Evolutionary conservation across 2,329 filamentous ascomycete species (phyloP).

Genomic region (Colletotrichum melonis): DNA sequence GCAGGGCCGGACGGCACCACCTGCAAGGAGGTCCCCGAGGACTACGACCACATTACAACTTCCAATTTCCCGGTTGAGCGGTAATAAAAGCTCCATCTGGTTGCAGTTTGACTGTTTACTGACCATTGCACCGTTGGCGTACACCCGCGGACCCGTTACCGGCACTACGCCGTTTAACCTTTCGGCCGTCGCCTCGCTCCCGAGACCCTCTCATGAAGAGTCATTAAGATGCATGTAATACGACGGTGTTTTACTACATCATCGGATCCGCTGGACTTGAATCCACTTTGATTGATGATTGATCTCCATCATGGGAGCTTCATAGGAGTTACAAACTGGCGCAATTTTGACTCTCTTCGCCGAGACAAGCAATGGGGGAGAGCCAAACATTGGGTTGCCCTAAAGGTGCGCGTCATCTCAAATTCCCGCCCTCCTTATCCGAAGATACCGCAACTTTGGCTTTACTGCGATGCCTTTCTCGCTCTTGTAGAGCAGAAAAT

Average conservation of each 20-base stretch:
- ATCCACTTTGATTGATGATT: background rate
- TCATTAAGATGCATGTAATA: background rate
- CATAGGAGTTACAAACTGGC: background rate
- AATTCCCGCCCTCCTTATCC: background rate
- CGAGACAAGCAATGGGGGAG: background rate
- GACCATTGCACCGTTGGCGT: background rate
- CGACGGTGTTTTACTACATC: background rate
- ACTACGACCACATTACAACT: background rate
- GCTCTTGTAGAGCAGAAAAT: background rate
- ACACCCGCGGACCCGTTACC: background rate
- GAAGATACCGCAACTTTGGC: background rate
- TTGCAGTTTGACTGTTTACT: background rate
- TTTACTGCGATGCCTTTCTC: background rate
- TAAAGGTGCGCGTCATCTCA: conserved; percentile 23
- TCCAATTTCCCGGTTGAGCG: background rate
- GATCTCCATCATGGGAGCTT: background rate
- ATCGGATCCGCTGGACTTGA: background rate
- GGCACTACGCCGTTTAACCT: conserved; percentile 6
- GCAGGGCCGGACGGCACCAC: background rate
- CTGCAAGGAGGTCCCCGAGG: background rate
- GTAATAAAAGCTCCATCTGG: background rate
- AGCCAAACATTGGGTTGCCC: background rate
- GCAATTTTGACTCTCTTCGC: background rate
- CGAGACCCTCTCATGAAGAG: background rate
- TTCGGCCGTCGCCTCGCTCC: background rate